Evolutionary conservation across 331 rosid species (phyloP), one percentile per base, ranked within the genome.

Genomic region (Quercus tomentella): DNA sequence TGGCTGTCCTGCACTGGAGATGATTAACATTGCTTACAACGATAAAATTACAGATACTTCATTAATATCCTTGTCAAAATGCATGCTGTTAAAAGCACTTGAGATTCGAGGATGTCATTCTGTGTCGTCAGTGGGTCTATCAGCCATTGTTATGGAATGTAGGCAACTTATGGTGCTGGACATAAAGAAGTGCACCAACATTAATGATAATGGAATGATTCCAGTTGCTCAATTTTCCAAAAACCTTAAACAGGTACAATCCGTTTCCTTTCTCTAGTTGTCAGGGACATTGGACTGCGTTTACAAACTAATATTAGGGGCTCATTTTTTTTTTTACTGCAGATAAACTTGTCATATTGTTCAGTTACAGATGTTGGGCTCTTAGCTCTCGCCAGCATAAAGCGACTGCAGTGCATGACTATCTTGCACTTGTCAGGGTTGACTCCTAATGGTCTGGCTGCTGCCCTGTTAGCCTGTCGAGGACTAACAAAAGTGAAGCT

Each of bases 331-430:
- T 73, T 79, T 62, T 56, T 57, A 83, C 77, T 76, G 91, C 98
- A 96, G 99, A 93, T 96, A 84, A 96, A 93, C 79, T 77, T 96
- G 85, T 96, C 99, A 4, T 96, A 91, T 84, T 91, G 86, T 83
- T 84, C 92, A 11, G 94, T 91, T 76, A 88, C 97, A 15, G 99
- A 93, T 80, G 87, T 86, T 52, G 99, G 99, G 82, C 90, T 96
- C 45, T 75, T 91, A 30, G 90, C 97, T 37, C 94, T 96, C 8
- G 92, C 98, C 75, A 87, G 89, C 82, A 90, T 91, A 81, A 82
- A 93, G 82, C 88, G 91, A 86, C 94, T 96, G 66, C 98, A 93
- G 81, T 82, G 83, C 77, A 72, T 89, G 77, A 84, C 92, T 72
- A 89, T 92, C 76, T 83, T 89, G 83, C 88, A 86, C 83, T 77